A percentile compares a stretch with the other conserved stretches of the same genome.
phyloP scores from a whole-genome alignment of 805 yeast species.

The Cyberlindnera samutprakarnensis region DNA sequence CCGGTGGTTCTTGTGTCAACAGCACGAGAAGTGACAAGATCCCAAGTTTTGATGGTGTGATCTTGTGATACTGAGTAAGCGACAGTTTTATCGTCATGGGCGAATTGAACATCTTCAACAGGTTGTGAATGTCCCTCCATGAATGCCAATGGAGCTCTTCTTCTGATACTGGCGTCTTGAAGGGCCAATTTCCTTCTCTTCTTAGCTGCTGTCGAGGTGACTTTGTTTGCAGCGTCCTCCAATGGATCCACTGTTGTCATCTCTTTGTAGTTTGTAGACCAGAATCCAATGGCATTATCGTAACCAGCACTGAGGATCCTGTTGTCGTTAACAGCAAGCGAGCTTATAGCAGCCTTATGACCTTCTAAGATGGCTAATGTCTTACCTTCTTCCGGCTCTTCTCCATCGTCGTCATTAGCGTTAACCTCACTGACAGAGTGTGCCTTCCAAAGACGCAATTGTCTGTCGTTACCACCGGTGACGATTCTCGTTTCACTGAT shows the following conservation, averaged over 20 bases:
- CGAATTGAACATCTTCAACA: conserved; percentile 79
- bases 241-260: conserved; percentile 57
- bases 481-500: conserved; percentile 67
- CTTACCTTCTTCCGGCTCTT: conserved; percentile 53
- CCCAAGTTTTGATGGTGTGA: conserved; percentile 95
- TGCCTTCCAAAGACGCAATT: conserved; percentile 81
- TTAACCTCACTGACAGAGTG: conserved; percentile 27
- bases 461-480: conserved; percentile 84
- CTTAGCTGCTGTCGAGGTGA: conserved; percentile 70
- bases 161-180: conserved; percentile 65
- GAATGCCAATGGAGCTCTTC: conserved; percentile 74
- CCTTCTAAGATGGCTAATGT: conserved; percentile 85
- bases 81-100: conserved; percentile 63
- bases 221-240: conserved; percentile 37
- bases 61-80: conserved; percentile 95
- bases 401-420: conserved; percentile 30
- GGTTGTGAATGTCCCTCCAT: conserved; percentile 81
- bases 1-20: conserved; percentile 86
- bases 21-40: conserved; percentile 75
- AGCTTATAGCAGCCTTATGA: conserved; percentile 81
- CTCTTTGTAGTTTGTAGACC: conserved; percentile 85
- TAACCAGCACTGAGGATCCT: conserved; percentile 79
- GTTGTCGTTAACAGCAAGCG: conserved; percentile 46
- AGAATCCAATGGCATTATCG: conserved; percentile 72
- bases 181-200: conserved; percentile 82